A percentile compares a stretch with the other conserved stretches of the same genome.
Evolutionary conservation across 169 alveolate genomes (phyloP).

Genomic region (Cryptosporidium sp.): DNA sequence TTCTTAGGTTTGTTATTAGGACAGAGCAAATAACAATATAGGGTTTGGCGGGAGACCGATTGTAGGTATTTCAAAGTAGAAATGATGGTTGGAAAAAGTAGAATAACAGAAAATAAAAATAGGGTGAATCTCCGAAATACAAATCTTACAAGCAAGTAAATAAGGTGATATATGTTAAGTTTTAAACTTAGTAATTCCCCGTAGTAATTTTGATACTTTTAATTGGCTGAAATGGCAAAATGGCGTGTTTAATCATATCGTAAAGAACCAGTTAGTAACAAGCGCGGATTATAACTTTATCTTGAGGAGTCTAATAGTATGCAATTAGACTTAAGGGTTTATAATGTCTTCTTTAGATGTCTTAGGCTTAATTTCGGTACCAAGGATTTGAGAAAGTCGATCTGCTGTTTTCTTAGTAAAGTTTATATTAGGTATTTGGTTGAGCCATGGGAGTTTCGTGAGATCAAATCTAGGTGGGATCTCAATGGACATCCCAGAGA

Average conservation of each 20-base stretch:
- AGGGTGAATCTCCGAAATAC: not conserved
- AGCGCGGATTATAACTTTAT: not conserved
- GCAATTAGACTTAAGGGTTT: not conserved
- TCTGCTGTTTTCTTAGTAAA: constrained; percentile 32
- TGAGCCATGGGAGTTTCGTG: constrained; percentile 53
- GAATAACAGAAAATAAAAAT: not conserved
- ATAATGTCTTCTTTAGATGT: constrained; percentile 24
- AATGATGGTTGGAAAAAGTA: too few species aligned
- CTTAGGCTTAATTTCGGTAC: constrained; percentile 32
- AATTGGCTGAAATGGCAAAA: not conserved
- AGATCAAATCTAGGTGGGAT: constrained; percentile 60
- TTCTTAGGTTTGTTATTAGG: not conserved
- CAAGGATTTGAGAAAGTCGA: constrained; percentile 24
- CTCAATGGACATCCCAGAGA: constrained; percentile 53
- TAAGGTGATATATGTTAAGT: too few species aligned
- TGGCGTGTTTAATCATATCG: not conserved
- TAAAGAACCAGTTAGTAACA: not conserved
- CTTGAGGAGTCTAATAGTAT: not conserved
- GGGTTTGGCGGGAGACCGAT: not conserved
- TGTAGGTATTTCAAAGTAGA: not conserved
- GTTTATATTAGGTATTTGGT: constrained; percentile 13
- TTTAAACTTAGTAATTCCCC: not conserved
- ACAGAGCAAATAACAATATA: too few species aligned
- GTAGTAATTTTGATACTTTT: not conserved
- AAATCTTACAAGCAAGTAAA: not conserved